Conservation (phyloP, 805 yeast genomes). For the Sugiyamaella mastotermitis region DNA sequence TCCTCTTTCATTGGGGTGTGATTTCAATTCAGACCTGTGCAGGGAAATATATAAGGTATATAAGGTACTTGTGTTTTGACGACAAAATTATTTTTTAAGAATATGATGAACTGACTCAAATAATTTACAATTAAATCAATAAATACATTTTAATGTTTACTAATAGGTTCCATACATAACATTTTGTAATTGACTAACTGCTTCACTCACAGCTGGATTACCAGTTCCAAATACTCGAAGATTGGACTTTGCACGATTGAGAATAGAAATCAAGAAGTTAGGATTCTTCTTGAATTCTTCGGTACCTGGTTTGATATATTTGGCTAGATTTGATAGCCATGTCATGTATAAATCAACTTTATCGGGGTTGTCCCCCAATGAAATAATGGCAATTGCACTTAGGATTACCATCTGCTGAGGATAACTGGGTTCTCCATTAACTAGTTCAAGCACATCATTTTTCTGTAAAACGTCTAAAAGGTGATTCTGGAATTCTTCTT, state of each 20-base stretch:
- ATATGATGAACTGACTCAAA: too few relatives aligned
- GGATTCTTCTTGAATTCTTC: constrained; percentile 5
- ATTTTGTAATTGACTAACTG: constrained; percentile 3
- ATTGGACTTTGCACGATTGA: constrained; percentile 10
- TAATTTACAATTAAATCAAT: too few relatives aligned
- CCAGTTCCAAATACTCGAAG: constrained; percentile 3
- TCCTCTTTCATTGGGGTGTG: too few relatives aligned
- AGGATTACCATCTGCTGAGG: constrained; percentile 9
- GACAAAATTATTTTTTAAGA: too few relatives aligned
- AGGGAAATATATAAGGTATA: too few relatives aligned
- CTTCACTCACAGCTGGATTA: constrained; percentile 1
- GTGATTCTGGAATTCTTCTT: constrained; percentile 1
- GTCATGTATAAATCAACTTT: neutral
- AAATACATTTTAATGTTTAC: too few relatives aligned
- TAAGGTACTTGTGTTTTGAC: too few relatives aligned
- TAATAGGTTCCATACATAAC: too few relatives aligned
- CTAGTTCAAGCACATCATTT: neutral
- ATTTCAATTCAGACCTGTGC: too few relatives aligned
- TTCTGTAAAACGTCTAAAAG: neutral
- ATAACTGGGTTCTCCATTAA: neutral
- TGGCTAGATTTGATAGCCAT: constrained; percentile 5
- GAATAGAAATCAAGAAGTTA: constrained; percentile 9
- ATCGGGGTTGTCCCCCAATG: constrained; percentile 4
- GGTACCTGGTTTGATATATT: constrained; percentile 1
- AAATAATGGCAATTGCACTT: constrained; percentile 10